Evolutionary conservation across 2,329 filamentous ascomycete genomes (phyloP), one percentile per base, ranked within the genome.

Genomic region (Penicillium sp.): DNA sequence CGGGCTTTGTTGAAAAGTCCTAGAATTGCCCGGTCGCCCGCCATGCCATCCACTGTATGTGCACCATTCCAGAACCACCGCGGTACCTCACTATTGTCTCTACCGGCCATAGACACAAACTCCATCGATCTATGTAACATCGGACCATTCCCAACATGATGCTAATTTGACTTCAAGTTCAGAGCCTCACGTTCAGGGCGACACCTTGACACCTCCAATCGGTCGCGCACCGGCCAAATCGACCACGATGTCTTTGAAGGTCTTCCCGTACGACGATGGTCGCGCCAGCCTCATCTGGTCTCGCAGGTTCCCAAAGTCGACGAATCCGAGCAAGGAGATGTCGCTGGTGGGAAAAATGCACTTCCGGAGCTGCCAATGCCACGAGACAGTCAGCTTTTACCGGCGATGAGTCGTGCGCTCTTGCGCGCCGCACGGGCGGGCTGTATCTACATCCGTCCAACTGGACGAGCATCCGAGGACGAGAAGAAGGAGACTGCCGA

Each of bases 181-280:
- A 73, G 78, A 45, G 75, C 77, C 39, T 76, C 77, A 48, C 78
- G 79, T 53, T 76, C 78, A 18, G 78, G 77, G 51, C 78, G 80
- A 50, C 76, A 81, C 56, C 77, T 78, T 48, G 77, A 80, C 51
- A 72, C 72, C 38, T 53, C 65, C 39, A 66, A 66, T 46, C 66
- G 71, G 40, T 68, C 64, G 43, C 65, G 71, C 55, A 67, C 65
- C 28, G 70, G 69, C 38, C 77, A 80, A 56, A 73, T 77, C 45
- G 83, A 86, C 55, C 81, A 84, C 64, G 84, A 86, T 73, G 75
- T 83, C 43, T 77, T 81, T 43, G 75, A 80, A 77, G 88, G 90
- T 50, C 78, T 96, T 9, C 91, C 91, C 12, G 86, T 96, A 49
- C 85, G 90, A 62, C 89, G 95, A 79, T 97, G 90, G 86, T 83